Conservation (phyloP, 2,329 filamentous ascomycete genomes). For the Penicillium sp. region DNA sequence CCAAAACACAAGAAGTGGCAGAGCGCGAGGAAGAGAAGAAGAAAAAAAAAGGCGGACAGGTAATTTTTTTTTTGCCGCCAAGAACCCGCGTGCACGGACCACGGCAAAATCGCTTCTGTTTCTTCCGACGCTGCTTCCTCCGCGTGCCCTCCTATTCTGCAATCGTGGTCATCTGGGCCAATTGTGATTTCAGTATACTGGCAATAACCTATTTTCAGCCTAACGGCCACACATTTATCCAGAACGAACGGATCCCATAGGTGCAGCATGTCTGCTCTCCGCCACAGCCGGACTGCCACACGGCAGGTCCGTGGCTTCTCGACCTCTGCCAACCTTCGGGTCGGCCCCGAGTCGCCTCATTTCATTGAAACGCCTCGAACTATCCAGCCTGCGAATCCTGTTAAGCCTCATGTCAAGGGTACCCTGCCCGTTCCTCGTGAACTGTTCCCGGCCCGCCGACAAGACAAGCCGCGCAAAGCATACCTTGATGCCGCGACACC, state of each 20-base stretch:
- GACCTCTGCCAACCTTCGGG: slow-evolving; percentile 35
- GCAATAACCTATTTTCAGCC: background rate
- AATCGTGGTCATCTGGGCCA: slow-evolving; percentile 4
- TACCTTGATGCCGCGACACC: slow-evolving; percentile 64
- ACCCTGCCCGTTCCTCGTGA: slow-evolving; percentile 78
- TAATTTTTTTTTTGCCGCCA: slow-evolving; percentile 40
- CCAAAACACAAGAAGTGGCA: slow-evolving; percentile 29
- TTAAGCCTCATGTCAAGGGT: slow-evolving; percentile 62
- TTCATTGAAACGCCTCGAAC: slow-evolving; percentile 80
- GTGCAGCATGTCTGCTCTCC: slow-evolving; percentile 37
- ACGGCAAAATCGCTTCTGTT: slow-evolving; percentile 40
- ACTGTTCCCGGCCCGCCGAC: slow-evolving; percentile 64
- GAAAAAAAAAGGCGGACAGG: slow-evolving; percentile 26
- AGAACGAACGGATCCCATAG: slow-evolving; percentile 1
- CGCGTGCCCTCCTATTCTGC: slow-evolving; percentile 17
- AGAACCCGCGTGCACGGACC: slow-evolving; percentile 38
- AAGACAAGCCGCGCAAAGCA: slow-evolving; percentile 58
- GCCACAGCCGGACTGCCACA: slow-evolving; percentile 35
- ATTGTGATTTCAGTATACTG: slow-evolving; percentile 4
- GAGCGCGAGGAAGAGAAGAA: slow-evolving; percentile 32
- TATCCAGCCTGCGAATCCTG: slow-evolving; percentile 63
- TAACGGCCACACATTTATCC: background rate
- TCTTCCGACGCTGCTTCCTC: slow-evolving; percentile 25
- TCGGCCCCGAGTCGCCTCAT: slow-evolving; percentile 74
- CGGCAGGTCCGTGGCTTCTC: slow-evolving; percentile 42